phyloP scores from a whole-genome alignment of 768 basidiomycete genomes.

The Amanita exitialis region DNA sequence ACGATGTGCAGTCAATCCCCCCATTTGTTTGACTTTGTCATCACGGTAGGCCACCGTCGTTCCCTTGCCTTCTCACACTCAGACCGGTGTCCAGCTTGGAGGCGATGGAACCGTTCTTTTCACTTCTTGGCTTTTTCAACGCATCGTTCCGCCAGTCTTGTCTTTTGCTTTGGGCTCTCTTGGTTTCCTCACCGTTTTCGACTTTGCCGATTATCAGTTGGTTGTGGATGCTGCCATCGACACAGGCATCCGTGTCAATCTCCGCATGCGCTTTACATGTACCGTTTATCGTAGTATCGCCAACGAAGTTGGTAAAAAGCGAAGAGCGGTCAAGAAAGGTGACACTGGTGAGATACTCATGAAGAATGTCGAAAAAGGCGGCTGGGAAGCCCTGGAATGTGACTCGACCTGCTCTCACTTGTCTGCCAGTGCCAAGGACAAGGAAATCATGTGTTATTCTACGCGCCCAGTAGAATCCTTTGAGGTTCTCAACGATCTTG shows the following conservation, averaged over 20 bases:
- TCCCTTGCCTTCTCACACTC: slow-evolving; percentile 6
- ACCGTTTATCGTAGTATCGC: slow-evolving; percentile 92
- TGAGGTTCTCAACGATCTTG: slow-evolving; percentile 92
- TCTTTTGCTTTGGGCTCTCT: slow-evolving; percentile 96
- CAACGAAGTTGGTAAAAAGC: slow-evolving; percentile 53
- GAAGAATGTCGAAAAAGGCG: slow-evolving; percentile 81
- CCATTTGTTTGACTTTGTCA: slow-evolving; percentile 94
- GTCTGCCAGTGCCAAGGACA: slow-evolving; percentile 60
- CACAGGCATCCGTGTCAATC: slow-evolving; percentile 90
- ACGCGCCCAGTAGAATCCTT: slow-evolving; percentile 94
- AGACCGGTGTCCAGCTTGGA: slow-evolving; percentile 54
- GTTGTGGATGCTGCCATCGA: slow-evolving; percentile 87
- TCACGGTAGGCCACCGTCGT: slow-evolving; percentile 58
- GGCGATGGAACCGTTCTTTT: slow-evolving; percentile 98
- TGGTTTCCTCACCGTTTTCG: slow-evolving; percentile 95
- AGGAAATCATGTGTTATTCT: slow-evolving; percentile 96
- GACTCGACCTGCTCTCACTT: slow-evolving; percentile 36
- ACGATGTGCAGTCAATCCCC: slow-evolving; percentile 90
- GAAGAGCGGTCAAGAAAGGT: slow-evolving; percentile 84
- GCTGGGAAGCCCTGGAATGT: slow-evolving; percentile 95
- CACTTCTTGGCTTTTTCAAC: slow-evolving; percentile 98
- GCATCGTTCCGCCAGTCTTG: slow-evolving; percentile 96
- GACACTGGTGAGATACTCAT: slow-evolving; percentile 97
- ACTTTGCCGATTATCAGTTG: slow-evolving; percentile 77
- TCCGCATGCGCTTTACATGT: slow-evolving; percentile 98